A percentile compares a stretch with the other conserved stretches of the same genome.
phyloP scores from a whole-genome alignment of 441 rosid species.

The Euphorbia celastroides region DNA sequence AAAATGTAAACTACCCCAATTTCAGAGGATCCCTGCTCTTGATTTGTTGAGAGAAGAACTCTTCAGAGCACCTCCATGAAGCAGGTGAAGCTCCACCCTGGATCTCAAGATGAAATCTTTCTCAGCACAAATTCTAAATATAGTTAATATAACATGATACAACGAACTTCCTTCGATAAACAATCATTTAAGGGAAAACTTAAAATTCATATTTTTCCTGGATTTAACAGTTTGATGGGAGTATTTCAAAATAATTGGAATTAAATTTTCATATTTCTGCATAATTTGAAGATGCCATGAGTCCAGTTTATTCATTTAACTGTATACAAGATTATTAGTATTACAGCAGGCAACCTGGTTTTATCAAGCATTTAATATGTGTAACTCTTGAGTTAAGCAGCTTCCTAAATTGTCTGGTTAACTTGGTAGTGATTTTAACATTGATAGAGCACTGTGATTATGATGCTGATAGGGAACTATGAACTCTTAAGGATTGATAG shows the following conservation, averaged over 20 bases:
- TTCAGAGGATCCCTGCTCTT: slow-evolving; percentile 89
- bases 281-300: no score
- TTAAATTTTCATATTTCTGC: not conserved
- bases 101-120: slow-evolving; percentile 15
- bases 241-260: not conserved
- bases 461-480: no score
- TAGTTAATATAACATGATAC: not conserved
- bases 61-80: slow-evolving; percentile 97
- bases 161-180: not conserved
- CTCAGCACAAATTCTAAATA: not conserved
- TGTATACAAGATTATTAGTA: not conserved
- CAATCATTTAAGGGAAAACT: not conserved
- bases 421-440: no score
- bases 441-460: not conserved
- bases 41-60: slow-evolving; percentile 70
- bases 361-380: not conserved
- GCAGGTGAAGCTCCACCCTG: slow-evolving; percentile 82
- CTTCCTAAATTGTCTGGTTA: not conserved
- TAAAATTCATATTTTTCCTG: not conserved
- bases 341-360: not conserved
- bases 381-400: not conserved
- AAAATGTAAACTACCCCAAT: slow-evolving; percentile 51
- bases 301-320: no score
- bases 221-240: not conserved
- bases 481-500: no score